A percentile compares a stretch with the other conserved stretches of the same genome.
Conservation (phyloP, 768 basidiomycete species). For the Kwoniella mangroviensis region DNA sequence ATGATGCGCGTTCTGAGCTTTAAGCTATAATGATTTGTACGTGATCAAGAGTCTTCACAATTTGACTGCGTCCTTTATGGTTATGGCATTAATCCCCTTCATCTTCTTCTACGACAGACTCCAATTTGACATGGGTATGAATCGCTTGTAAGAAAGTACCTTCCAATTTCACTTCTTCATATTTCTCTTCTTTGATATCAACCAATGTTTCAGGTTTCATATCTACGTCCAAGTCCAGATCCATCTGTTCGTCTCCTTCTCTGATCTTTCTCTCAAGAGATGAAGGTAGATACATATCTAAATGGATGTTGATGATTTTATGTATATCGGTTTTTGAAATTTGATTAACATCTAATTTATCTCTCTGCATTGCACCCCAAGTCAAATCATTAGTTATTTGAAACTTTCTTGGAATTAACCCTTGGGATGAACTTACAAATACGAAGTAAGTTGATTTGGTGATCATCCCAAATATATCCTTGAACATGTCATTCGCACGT, state of each 20-base stretch:
- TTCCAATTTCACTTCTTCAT: constrained; percentile 27
- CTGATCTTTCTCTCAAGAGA: neutral
- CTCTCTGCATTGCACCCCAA: constrained; percentile 25
- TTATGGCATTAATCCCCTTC: neutral
- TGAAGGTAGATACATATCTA: constrained; percentile 48
- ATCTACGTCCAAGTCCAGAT: neutral
- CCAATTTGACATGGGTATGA: constrained; percentile 7
- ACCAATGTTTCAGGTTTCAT: constrained; percentile 5
- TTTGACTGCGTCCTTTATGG: too few relatives aligned
- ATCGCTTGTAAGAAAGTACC: constrained; percentile 17
- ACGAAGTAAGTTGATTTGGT: constrained; percentile 53
- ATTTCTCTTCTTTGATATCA: constrained; percentile 18
- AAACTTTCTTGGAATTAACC: neutral
- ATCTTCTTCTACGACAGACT: constrained; percentile 24
- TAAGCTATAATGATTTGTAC: too few relatives aligned
- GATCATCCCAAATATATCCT: constrained; percentile 52
- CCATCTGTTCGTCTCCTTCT: neutral
- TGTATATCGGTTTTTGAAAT: constrained; percentile 39
- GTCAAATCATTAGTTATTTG: neutral
- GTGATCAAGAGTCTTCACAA: too few relatives aligned
- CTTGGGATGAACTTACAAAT: constrained; percentile 39
- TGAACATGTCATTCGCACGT: constrained; percentile 48
- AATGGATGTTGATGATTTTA: constrained; percentile 32
- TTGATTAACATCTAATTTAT: constrained; percentile 25
- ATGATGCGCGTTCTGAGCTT: too few relatives aligned